Percentiles rank a stretch among this genome's conserved stretches.
phyloP scores from a whole-genome alignment of 2,329 filamentous ascomycete species.

The Cladosporium phlei region DNA sequence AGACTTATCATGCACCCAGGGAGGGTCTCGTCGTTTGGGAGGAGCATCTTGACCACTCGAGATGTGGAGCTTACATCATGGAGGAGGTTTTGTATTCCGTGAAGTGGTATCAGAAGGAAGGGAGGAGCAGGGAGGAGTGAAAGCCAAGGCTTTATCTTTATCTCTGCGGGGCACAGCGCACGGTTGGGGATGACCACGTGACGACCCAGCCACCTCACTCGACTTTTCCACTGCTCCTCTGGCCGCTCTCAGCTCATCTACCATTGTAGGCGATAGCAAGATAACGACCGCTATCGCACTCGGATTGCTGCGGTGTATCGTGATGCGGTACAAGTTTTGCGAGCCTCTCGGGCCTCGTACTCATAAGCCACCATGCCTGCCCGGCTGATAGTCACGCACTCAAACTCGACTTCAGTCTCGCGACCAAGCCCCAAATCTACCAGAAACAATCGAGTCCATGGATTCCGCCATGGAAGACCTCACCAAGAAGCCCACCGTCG shows the following conservation, averaged over 20 bases:
- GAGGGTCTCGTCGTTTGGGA: neutral
- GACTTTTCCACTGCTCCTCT: conserved; percentile 3
- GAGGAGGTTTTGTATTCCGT: no score
- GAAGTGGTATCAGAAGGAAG: neutral
- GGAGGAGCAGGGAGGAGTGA: conserved; percentile 6
- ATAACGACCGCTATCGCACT: neutral
- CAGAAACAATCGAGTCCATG: no score
- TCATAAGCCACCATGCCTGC: conserved; percentile 1
- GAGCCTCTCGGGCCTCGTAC: neutral
- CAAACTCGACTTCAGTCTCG: no score
- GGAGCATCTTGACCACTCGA: no score
- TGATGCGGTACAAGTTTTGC: conserved; percentile 2
- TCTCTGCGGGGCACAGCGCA: neutral
- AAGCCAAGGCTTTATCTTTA: conserved; percentile 2
- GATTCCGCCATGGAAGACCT: conserved; percentile 11
- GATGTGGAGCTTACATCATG: no score
- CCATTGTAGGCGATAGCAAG: neutral
- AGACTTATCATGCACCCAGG: neutral
- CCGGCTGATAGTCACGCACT: no score
- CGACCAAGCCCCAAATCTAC: no score
- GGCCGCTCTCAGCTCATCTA: neutral
- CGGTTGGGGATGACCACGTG: conserved; percentile 3
- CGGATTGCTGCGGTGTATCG: no score
- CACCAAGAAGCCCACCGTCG: conserved; percentile 4
- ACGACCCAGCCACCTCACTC: neutral